Percentiles rank a stretch among this genome's conserved stretches.
phyloP scores from a whole-genome alignment of 2,329 filamentous ascomycete species.

The Diaporthe helianthi region DNA sequence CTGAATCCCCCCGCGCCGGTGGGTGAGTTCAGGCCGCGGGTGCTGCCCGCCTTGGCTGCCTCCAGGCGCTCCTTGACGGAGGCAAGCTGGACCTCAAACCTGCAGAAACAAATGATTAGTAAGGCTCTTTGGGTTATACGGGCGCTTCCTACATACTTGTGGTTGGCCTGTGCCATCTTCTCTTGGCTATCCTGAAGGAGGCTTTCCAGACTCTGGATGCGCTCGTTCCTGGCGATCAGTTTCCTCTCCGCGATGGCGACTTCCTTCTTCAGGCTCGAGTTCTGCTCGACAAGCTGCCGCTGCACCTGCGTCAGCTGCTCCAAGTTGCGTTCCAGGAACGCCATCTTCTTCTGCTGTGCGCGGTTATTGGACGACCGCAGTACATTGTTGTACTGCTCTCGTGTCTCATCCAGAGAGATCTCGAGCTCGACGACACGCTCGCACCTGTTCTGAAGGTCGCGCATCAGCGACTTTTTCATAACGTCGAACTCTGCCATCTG shows the following conservation, averaged over 20 bases:
- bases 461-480: slow-evolving; percentile 99
- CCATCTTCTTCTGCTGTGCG: slow-evolving; percentile 99
- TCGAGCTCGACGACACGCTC: slow-evolving; percentile 98
- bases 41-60: slow-evolving; percentile 90
- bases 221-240: slow-evolving; percentile 93
- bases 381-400: slow-evolving; percentile 99
- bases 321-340: slow-evolving; percentile 96
- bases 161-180: slow-evolving; percentile 95
- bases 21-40: slow-evolving; percentile 76
- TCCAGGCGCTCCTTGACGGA: slow-evolving; percentile 98
- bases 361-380: slow-evolving; percentile 96
- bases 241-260: slow-evolving; percentile 98
- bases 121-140: slow-evolving; percentile 29
- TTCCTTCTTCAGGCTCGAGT: slow-evolving; percentile 96
- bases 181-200: slow-evolving; percentile 97
- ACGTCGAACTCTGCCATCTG: slow-evolving; percentile 98
- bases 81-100: slow-evolving; percentile 95
- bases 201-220: slow-evolving; percentile 91
- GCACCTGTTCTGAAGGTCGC: slow-evolving; percentile 96
- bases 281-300: slow-evolving; percentile 96
- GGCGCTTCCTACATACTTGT: slow-evolving; percentile 72
- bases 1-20: slow-evolving; percentile 71
- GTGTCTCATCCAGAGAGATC: slow-evolving; percentile 94
- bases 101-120: slow-evolving; percentile 48
- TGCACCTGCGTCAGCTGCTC: slow-evolving; percentile 98